Base-by-base conservation (phyloP, 2,329 filamentous ascomycete species). In the Venturia effusa region DNA sequence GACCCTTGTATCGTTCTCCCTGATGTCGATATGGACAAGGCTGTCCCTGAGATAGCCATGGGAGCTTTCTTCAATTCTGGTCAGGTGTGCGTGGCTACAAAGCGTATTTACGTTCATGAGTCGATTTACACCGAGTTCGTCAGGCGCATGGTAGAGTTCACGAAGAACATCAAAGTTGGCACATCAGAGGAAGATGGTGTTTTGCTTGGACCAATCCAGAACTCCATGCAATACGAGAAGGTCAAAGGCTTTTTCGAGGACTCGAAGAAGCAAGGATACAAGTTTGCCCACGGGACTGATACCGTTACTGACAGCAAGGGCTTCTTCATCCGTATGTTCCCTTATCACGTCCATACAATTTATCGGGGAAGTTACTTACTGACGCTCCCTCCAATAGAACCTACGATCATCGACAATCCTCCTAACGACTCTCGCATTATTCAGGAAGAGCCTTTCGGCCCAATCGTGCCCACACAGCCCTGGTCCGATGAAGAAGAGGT, bases 1-100 rank as follows among this genome's bases (percentile, higher is more conserved):
- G 83, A 86, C 66, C 78, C 84, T 0, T 80, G 81, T n/a, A 84
- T 87, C 67, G 76, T 86, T 41, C 77, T 80, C 39, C 78, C 78
- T 0, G 83, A 86, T 66, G 82, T 86, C 7, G 81, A 87, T 64
- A 74, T 85, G 66, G 75, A 78, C 64, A 78, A 77, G 66, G 73
- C 75, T 19, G 79, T 79, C 6, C 78, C 79, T 4, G 73, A 81
- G 66, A 74, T 84, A 27, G 80, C 80, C 24, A 75, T 78, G 66
- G 75, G 79, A 5, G 77, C 81, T 4, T 85, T 86, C 73, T 75
- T 83, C 64, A 84, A 86, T 74, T 78, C 79, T 2, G 83, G 83
- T 8, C 83, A 86, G 70, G 71, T 75, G 45, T 84, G 82, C 69
- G 75, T 83, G 48, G 76, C 77, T 51, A 79, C 75, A 55, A 83